Conservation (phyloP, 306 rosid species). For the Dryas drummondii region DNA sequence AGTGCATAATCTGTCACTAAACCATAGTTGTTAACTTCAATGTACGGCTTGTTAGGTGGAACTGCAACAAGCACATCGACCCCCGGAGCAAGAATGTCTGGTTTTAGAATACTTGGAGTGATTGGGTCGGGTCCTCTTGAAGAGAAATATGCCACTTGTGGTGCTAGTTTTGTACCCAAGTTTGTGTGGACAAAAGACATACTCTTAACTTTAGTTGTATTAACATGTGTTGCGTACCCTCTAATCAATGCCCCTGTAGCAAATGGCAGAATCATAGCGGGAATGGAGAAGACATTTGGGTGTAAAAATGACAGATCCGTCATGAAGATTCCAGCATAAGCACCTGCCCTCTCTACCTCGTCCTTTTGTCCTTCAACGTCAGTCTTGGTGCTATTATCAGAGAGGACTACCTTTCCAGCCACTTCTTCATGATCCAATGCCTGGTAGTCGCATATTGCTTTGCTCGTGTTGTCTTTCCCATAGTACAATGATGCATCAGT, state of each 20-base stretch:
- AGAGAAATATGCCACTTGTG: constrained; percentile 10
- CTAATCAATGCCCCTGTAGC: background rate
- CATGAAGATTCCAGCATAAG: constrained; percentile 12
- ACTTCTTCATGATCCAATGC: constrained; percentile 7
- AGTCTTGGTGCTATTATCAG: background rate
- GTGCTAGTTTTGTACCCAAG: constrained; percentile 16
- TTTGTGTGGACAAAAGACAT: background rate
- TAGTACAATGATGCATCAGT: constrained; percentile 3
- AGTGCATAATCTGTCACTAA: constrained; percentile 7
- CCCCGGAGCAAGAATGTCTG: constrained; percentile 18
- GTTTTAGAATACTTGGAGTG: constrained; percentile 15
- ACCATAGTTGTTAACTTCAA: background rate
- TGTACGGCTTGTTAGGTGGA: background rate
- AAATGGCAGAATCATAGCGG: background rate
- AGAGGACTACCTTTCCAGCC: constrained; percentile 11
- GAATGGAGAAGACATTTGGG: constrained; percentile 3
- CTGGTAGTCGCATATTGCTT: background rate
- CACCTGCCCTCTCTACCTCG: background rate
- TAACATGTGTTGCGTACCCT: constrained; percentile 1
- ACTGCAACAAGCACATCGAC: constrained; percentile 1
- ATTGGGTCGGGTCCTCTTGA: constrained; percentile 13
- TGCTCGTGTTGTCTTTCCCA: constrained; percentile 2
- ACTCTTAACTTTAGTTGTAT: background rate
- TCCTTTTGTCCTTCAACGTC: background rate
- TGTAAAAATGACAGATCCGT: background rate